These are phyloP conservation scores for Hypoxylon lenormandii DNA, from an alignment of 495 filamentous ascomycete genomes.

Conservation along the genomic window DNA sequence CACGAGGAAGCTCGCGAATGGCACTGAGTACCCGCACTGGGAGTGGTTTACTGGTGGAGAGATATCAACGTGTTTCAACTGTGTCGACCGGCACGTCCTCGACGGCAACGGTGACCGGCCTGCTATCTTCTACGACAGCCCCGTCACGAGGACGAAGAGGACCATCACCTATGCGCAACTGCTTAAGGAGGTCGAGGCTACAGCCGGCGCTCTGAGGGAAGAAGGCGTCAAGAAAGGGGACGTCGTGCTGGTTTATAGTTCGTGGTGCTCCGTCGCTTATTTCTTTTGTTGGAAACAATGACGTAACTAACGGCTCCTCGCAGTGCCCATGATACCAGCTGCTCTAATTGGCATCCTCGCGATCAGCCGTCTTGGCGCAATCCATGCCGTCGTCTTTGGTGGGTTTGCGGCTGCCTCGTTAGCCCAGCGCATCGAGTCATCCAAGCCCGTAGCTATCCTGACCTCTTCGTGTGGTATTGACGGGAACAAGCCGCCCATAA, in stretches of 20 bases:
- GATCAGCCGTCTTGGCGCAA: slow-evolving; percentile 81
- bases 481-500: slow-evolving; percentile 77
- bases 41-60: slow-evolving; percentile 90
- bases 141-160: slow-evolving; percentile 80
- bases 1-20: slow-evolving; percentile 57
- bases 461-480: slow-evolving; percentile 95
- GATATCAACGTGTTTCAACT: slow-evolving; percentile 91
- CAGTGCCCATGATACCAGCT: slow-evolving; percentile 96
- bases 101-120: slow-evolving; percentile 75
- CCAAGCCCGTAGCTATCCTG: slow-evolving; percentile 77
- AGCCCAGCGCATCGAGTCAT: slow-evolving; percentile 89
- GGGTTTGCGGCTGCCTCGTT: slow-evolving; percentile 85
- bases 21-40: slow-evolving; percentile 69
- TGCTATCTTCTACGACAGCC: slow-evolving; percentile 89
- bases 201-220: slow-evolving; percentile 84
- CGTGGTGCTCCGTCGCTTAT: slow-evolving; percentile 49
- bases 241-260: slow-evolving; percentile 92
- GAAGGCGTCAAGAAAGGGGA: slow-evolving; percentile 87
- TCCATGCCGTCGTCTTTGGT: slow-evolving; percentile 92
- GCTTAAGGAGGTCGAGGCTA: slow-evolving; percentile 82
- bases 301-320: slow-evolving; percentile 11
- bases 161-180: slow-evolving; percentile 78
- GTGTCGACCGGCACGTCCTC: slow-evolving; percentile 86
- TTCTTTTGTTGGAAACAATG: slow-evolving; percentile 1
- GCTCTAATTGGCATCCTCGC: slow-evolving; percentile 87